These are phyloP conservation scores for Pisolithus tinctorius DNA, from an alignment of 768 basidiomycete species.

Conservation along the genomic window DNA sequence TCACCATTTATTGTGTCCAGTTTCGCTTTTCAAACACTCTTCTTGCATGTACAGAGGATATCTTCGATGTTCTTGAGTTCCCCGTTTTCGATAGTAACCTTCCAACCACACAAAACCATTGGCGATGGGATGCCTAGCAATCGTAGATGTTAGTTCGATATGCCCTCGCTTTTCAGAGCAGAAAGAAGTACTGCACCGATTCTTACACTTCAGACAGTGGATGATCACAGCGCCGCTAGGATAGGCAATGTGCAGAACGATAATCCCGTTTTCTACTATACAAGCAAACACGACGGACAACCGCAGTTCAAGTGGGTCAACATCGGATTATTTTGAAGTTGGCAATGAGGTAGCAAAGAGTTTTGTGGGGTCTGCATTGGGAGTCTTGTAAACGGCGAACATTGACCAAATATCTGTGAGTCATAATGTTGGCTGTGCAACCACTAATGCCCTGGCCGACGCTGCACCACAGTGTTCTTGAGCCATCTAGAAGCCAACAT, in stretches of 20 bases:
- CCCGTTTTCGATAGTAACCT: constrained; percentile 69
- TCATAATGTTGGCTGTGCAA: constrained; percentile 31
- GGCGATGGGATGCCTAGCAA: constrained; percentile 77
- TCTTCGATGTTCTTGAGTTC: constrained; percentile 78
- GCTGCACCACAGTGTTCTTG: constrained; percentile 35
- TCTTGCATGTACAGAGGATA: constrained; percentile 69
- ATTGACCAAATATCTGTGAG: constrained; percentile 21
- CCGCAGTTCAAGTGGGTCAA: constrained; percentile 47
- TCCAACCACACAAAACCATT: constrained; percentile 89
- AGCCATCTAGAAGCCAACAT: constrained; percentile 47
- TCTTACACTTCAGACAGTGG: constrained; percentile 60
- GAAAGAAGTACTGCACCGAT: too few relatives aligned
- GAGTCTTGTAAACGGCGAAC: constrained; percentile 4
- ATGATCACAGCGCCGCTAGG: constrained; percentile 84
- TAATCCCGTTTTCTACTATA: constrained; percentile 69
- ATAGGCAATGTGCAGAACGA: constrained; percentile 84
- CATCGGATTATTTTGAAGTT: constrained; percentile 15
- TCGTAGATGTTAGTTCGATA: not conserved
- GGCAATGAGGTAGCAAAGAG: constrained; percentile 6
- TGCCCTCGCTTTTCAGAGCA: constrained; percentile 48
- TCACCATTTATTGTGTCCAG: constrained; percentile 19
- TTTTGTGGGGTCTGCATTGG: constrained; percentile 10
- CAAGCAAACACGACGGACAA: constrained; percentile 83
- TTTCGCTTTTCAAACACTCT: constrained; percentile 55
- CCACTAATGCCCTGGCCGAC: constrained; percentile 26